Conservation (phyloP, 495 filamentous ascomycete genomes). For the Xylaria castorea region DNA sequence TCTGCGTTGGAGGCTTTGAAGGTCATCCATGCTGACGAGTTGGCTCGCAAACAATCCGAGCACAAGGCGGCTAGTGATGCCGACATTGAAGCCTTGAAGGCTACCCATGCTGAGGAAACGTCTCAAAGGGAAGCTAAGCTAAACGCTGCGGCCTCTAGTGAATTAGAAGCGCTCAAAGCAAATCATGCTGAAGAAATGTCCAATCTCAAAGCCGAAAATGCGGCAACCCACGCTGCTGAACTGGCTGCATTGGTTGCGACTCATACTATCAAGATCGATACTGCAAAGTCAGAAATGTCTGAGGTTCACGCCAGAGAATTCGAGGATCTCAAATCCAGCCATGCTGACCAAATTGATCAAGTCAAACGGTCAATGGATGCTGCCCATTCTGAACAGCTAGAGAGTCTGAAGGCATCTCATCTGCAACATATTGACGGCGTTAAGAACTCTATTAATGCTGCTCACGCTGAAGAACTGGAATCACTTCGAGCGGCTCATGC, state of each 20-base stretch:
- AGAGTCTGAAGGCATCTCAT: constrained; percentile 46
- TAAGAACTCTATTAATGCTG: constrained; percentile 38
- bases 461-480: constrained; percentile 43
- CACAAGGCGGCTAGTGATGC: constrained; percentile 32
- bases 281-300: constrained; percentile 51
- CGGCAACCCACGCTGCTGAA: constrained; percentile 33
- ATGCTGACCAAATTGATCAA: constrained; percentile 48
- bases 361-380: constrained; percentile 37
- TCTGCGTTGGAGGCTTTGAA: constrained; percentile 43
- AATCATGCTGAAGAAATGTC: constrained; percentile 45
- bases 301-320: constrained; percentile 52
- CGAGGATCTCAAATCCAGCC: constrained; percentile 50
- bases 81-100: constrained; percentile 35
- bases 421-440: constrained; percentile 41
- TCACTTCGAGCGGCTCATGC: constrained; percentile 46
- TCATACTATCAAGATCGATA: constrained; percentile 40
- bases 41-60: constrained; percentile 44
- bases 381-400: constrained; percentile 45
- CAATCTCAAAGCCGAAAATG: constrained; percentile 42
- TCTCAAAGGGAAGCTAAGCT: constrained; percentile 35
- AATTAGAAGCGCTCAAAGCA: constrained; percentile 37
- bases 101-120: constrained; percentile 35
- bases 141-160: constrained; percentile 33
- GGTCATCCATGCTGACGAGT: constrained; percentile 38
- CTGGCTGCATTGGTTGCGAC: constrained; percentile 35